Base-by-base conservation (phyloP, 148 eudicot species). In the Rhododendron henanense region DNA sequence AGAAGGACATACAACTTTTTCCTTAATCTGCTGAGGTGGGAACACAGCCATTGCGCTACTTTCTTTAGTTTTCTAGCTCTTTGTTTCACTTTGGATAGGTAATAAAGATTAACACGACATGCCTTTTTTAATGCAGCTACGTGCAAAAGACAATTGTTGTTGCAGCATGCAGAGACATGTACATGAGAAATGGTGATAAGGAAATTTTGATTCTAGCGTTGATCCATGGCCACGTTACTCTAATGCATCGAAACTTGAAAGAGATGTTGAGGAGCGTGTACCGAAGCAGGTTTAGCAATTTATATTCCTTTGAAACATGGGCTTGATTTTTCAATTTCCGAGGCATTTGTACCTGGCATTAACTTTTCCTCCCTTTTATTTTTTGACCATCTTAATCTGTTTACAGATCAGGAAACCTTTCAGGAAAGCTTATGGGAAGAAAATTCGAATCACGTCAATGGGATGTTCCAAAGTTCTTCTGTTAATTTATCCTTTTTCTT, bases 221-320 rank as follows among this genome's bases (percentile, higher is more conserved):
- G 84, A 41, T 23, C 37, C 69, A 1, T 59, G 50, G 4, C 35
- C 21, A 82, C 6, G 13, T 31, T 51, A 15, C 63, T 78, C 81
- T 45, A 44, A 9, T 44, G 37, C 39, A 69, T 23, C 10, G 50
- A 51, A 14, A 0, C 31, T 50, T 50, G 82, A 28, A 23, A 21
- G 57, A n/a, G 28, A 47, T 47, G 59, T 47, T 25, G 18, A n/a
- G 57, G 57, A 11, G 57, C 37, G 25, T 50, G 59, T 28, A 80
- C 21, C 33, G 4, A 10, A n/a, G 81, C 57, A 79, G 51, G 93
- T 90, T 48, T 51, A 47, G 81, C 23, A 47, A 25, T 79, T 79
- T 16, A 14, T 81, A 31, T 18, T 51, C 45, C 11, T 79, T 51
- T 53, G 65, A 81, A 51, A 55, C 41, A 5, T 10, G 37, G 28